A percentile compares a stretch with the other conserved stretches of the same genome.
Conservation (phyloP, 331 rosid species). For the Ulmus americana region DNA sequence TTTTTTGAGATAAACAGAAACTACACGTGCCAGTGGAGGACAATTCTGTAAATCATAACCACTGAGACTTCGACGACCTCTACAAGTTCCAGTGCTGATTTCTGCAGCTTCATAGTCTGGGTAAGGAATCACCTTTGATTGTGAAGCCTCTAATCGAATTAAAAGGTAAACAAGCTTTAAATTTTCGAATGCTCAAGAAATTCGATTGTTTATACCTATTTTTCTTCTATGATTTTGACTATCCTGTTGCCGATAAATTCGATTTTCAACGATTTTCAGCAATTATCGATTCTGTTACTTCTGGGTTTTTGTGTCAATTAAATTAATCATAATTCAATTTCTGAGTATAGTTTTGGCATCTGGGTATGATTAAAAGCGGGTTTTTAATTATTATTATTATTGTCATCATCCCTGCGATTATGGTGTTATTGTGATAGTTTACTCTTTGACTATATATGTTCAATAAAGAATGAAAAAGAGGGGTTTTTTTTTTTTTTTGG, state of each 20-base stretch:
- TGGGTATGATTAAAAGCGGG: background rate
- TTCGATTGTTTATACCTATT: background rate
- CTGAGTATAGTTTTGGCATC: background rate
- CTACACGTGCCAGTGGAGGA: background rate
- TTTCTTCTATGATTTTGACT: background rate
- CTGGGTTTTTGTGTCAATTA: background rate
- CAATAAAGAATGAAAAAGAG: too few relatives aligned
- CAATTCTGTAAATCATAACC: background rate
- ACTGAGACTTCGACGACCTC: background rate
- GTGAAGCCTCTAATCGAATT: conserved; percentile 1
- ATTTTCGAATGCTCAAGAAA: background rate
- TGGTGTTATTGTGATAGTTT: too few relatives aligned
- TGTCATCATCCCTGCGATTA: too few relatives aligned
- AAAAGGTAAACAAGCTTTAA: conserved; percentile 2
- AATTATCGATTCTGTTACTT: background rate
- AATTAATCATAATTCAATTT: background rate
- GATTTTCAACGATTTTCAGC: background rate
- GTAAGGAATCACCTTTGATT: background rate
- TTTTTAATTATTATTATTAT: background rate
- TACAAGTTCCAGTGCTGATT: background rate
- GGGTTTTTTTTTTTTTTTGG: too few relatives aligned
- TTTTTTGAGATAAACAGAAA: too few relatives aligned
- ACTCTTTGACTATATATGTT: too few relatives aligned
- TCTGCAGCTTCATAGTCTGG: background rate
- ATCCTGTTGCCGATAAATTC: too few relatives aligned